Conservation (phyloP, 1,284 basidiomycete genomes). For the Lentinula novae-zelandiae region DNA sequence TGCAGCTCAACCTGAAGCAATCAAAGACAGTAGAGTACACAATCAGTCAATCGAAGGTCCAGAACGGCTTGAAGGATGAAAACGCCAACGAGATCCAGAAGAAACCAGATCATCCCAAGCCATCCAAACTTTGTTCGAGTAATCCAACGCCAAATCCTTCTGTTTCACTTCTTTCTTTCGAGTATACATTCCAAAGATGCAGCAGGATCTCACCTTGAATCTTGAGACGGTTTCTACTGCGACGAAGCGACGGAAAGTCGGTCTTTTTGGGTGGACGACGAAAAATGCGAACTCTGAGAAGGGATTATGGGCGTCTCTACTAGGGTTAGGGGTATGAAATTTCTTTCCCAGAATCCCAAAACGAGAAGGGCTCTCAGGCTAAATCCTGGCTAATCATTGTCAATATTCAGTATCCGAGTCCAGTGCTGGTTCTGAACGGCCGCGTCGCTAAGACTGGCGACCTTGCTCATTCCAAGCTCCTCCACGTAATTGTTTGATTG, state of each 20-base stretch:
- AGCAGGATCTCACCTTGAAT: constrained; percentile 10
- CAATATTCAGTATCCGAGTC: too few relatives aligned
- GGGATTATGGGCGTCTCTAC: neutral
- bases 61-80: neutral
- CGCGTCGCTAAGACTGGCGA: too few relatives aligned
- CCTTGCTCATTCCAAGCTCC: too few relatives aligned
- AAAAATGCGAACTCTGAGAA: neutral
- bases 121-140: neutral
- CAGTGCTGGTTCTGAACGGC: too few relatives aligned
- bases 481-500: too few relatives aligned
- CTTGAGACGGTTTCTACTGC: neutral
- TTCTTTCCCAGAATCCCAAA: too few relatives aligned
- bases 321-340: neutral
- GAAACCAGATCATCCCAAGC: neutral
- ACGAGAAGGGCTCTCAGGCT: too few relatives aligned
- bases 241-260: neutral
- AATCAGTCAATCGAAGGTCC: neutral
- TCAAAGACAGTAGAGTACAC: neutral
- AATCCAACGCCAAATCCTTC: constrained; percentile 1
- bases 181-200: neutral
- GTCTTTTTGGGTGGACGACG: neutral
- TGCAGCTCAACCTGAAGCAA: constrained; percentile 10
- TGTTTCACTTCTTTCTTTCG: neutral
- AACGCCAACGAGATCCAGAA: neutral
- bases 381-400: too few relatives aligned